Conservation (phyloP, 2,329 filamentous ascomycete species). For the Trematosphaeria pertusa region DNA sequence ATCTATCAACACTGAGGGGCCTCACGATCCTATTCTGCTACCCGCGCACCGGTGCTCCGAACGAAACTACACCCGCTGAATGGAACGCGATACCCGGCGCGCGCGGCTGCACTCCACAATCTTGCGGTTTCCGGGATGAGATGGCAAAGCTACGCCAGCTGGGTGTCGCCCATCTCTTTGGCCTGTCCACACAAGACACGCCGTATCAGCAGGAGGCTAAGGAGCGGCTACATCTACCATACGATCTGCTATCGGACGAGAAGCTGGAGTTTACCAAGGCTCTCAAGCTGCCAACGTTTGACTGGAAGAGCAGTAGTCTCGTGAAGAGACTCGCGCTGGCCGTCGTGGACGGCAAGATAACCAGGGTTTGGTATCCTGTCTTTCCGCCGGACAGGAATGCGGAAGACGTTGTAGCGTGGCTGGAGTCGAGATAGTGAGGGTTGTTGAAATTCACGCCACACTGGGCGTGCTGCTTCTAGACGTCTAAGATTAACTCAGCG, state of each 20-base stretch:
- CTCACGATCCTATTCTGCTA: constrained; percentile 54
- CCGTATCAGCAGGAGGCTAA: constrained; percentile 50
- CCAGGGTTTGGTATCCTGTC: constrained; percentile 54
- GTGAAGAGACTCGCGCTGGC: constrained; percentile 50
- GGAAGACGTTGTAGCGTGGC: constrained; percentile 47
- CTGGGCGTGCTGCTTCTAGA: too few species aligned
- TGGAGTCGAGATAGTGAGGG: constrained; percentile 30
- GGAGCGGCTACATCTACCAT: constrained; percentile 48
- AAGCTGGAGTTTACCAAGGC: constrained; percentile 42
- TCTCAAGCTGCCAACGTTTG: constrained; percentile 49
- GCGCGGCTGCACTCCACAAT: constrained; percentile 54
- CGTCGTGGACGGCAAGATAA: constrained; percentile 48
- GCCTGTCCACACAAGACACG: constrained; percentile 50
- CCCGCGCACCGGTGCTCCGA: constrained; percentile 49
- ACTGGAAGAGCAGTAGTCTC: constrained; percentile 47
- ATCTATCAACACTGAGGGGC: constrained; percentile 45
- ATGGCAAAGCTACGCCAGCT: constrained; percentile 21
- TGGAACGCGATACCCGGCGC: constrained; percentile 55
- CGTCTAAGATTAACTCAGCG: too few species aligned
- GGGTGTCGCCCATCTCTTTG: constrained; percentile 44
- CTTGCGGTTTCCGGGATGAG: constrained; percentile 52
- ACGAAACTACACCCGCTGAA: constrained; percentile 49
- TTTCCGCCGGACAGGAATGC: constrained; percentile 52
- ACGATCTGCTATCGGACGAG: constrained; percentile 52
- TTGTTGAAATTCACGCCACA: too few species aligned